Evolutionary conservation across 2,329 filamentous ascomycete genomes (phyloP).

Genomic region (Paramyrothecium roridum): DNA sequence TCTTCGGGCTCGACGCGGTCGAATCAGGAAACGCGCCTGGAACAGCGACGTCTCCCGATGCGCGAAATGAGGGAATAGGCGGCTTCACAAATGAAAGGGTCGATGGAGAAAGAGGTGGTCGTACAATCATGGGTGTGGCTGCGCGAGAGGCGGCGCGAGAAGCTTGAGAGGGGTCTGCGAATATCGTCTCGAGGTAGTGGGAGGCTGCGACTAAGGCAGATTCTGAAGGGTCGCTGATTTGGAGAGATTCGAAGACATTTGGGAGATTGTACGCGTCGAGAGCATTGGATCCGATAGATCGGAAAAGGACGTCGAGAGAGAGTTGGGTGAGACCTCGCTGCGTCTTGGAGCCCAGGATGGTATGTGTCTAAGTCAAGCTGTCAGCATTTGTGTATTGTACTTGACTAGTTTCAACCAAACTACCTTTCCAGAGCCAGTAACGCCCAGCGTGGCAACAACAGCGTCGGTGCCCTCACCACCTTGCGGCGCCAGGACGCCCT

Average conservation of each 20-base stretch:
- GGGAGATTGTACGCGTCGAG: constrained; percentile 58
- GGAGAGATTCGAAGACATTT: constrained; percentile 68
- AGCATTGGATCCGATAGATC: constrained; percentile 71
- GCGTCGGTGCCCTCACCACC: constrained; percentile 83
- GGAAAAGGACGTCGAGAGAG: constrained; percentile 84
- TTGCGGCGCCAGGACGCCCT: constrained; percentile 72
- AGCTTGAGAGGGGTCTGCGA: constrained; percentile 58
- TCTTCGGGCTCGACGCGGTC: constrained; percentile 31
- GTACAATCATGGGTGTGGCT: constrained; percentile 67
- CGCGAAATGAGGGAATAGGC: constrained; percentile 9
- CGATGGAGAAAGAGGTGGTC: constrained; percentile 29
- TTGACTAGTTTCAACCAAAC: constrained; percentile 3
- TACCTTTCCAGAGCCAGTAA: constrained; percentile 96
- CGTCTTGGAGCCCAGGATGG: constrained; percentile 82
- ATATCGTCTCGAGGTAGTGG: constrained; percentile 76
- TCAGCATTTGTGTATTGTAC: background rate
- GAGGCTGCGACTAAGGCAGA: constrained; percentile 71
- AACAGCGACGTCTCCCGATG: constrained; percentile 9
- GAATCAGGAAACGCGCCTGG: constrained; percentile 27
- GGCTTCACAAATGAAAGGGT: constrained; percentile 26
- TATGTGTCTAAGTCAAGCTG: constrained; percentile 71
- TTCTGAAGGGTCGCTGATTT: constrained; percentile 76
- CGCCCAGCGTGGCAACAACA: constrained; percentile 84
- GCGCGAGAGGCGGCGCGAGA: constrained; percentile 62
- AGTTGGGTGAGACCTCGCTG: constrained; percentile 92